phyloP scores from a whole-genome alignment of 1,139 yeast species.

The Geotrichum macrosporum region DNA sequence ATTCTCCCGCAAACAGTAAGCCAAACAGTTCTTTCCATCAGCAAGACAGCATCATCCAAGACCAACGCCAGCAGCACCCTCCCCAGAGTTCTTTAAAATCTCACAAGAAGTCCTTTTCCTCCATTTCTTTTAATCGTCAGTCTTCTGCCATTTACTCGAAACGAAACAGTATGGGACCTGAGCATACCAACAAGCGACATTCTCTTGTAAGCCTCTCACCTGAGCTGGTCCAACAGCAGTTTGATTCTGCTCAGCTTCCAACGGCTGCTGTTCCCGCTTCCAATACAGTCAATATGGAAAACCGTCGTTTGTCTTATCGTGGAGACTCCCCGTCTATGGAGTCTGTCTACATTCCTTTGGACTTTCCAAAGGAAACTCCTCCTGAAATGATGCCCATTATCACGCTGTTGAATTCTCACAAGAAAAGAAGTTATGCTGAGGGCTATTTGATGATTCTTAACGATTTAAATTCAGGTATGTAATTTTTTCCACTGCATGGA shows the following conservation, averaged over 20 bases:
- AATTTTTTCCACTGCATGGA: too few species aligned
- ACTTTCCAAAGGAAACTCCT: slow-evolving; percentile 40
- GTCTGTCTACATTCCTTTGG: slow-evolving; percentile 14
- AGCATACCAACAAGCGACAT: background rate
- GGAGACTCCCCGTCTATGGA: slow-evolving; percentile 4
- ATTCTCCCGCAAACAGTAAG: background rate
- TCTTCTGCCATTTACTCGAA: background rate
- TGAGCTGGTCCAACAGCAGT: background rate
- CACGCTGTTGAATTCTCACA: slow-evolving; percentile 51
- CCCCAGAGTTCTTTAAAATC: background rate
- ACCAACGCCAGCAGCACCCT: too few species aligned
- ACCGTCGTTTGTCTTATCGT: background rate
- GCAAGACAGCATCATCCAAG: background rate
- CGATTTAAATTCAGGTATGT: slow-evolving; percentile 37
- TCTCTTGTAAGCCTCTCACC: background rate
- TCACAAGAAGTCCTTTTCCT: background rate
- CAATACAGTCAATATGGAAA: background rate
- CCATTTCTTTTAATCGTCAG: background rate
- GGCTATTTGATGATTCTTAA: slow-evolving; percentile 44
- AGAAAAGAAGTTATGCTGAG: slow-evolving; percentile 47
- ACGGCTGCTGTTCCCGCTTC: background rate
- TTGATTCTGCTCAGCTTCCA: background rate
- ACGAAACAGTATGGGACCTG: background rate
- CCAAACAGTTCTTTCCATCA: background rate
- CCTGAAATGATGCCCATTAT: slow-evolving; percentile 53